Evolutionary conservation across 306 rosid genomes (phyloP).

Genomic region (Pterocarpus santalinus): DNA sequence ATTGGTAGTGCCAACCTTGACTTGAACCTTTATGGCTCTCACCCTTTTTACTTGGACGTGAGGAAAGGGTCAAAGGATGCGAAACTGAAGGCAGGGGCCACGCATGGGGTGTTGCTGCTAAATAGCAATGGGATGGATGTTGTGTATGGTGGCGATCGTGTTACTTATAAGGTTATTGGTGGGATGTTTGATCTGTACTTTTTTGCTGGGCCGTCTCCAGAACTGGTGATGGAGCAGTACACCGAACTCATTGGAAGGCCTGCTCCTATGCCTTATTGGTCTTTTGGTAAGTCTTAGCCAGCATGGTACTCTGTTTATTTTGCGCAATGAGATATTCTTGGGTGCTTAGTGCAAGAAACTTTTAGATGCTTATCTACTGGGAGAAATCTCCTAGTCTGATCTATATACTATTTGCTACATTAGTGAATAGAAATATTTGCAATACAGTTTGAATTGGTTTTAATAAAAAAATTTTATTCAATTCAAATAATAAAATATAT

Average conservation of each 20-base stretch:
- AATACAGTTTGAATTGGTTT: no score
- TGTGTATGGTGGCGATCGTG: constrained; percentile 62
- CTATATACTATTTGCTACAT: no score
- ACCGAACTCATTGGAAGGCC: constrained; percentile 85
- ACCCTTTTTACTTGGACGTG: constrained; percentile 85
- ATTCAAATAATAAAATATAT: no score
- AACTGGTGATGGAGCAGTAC: constrained; percentile 76
- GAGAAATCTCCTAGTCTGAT: no score
- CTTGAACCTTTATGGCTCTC: constrained; percentile 84
- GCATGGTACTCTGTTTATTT: no score
- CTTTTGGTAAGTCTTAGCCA: constrained; percentile 70
- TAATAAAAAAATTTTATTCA: no score
- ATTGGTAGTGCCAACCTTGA: constrained; percentile 53
- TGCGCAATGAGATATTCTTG: no score
- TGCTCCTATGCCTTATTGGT: constrained; percentile 87
- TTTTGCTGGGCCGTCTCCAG: constrained; percentile 79
- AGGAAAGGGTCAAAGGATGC: constrained; percentile 61
- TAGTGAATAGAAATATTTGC: no score
- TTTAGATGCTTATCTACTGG: no score
- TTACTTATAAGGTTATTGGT: constrained; percentile 78
- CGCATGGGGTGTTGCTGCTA: constrained; percentile 79
- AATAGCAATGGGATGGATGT: constrained; percentile 92
- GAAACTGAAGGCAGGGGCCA: constrained; percentile 56
- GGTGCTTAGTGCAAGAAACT: no score
- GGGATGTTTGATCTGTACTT: constrained; percentile 79